A percentile compares a stretch with the other conserved stretches of the same genome.
phyloP scores from a whole-genome alignment of 257 asterid genomes.

The Haberlea rhodopensis region DNA sequence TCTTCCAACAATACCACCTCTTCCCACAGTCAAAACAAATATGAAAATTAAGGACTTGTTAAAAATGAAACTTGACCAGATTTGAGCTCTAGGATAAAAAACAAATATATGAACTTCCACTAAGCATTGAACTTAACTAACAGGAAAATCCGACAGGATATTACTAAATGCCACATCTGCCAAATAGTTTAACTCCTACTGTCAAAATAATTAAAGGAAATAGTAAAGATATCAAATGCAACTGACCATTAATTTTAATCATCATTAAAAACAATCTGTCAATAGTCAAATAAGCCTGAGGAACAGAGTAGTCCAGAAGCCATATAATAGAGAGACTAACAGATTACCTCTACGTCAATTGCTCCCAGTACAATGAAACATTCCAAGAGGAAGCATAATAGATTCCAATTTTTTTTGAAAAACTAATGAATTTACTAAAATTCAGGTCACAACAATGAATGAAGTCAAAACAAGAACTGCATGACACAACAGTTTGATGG shows the following conservation, averaged over 20 bases:
- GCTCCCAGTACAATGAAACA: no score
- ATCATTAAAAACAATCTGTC: conserved; percentile 7
- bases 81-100: background rate
- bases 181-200: conserved; percentile 12
- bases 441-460: background rate
- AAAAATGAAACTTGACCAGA: conserved; percentile 17
- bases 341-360: conserved; percentile 13
- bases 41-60: no score
- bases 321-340: background rate
- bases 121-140: conserved; percentile 11
- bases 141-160: conserved; percentile 4
- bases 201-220: conserved; percentile 5
- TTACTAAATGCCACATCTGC: conserved; percentile 7
- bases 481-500: conserved; percentile 2
- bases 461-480: conserved; percentile 13
- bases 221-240: background rate
- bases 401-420: conserved; percentile 8
- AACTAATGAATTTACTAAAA: conserved; percentile 14
- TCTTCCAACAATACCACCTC: background rate
- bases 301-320: background rate
- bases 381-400: conserved; percentile 8
- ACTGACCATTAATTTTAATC: conserved; percentile 11
- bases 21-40: background rate
- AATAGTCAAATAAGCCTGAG: conserved; percentile 13
- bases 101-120: conserved; percentile 11